A percentile compares a stretch with the other conserved stretches of the same genome.
Conservation (phyloP, 345 rosid genomes). For the Toxicodendron radicans region DNA sequence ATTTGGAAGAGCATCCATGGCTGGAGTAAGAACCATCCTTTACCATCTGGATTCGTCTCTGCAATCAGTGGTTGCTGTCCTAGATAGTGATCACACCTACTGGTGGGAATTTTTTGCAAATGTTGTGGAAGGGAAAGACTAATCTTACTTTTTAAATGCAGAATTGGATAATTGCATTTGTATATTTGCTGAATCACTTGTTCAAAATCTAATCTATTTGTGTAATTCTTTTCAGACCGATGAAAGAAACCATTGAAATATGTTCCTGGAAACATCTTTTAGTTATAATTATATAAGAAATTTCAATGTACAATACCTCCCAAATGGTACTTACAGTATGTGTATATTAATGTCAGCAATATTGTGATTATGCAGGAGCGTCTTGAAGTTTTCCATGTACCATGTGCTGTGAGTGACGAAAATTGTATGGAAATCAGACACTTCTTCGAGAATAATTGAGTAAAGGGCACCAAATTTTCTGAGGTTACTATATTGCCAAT, state of each 20-base stretch:
- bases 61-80: neutral
- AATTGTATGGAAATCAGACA: neutral
- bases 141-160: neutral
- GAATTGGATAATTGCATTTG: neutral
- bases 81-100: neutral
- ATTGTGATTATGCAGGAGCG: neutral
- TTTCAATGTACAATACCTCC: neutral
- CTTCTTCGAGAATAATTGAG: neutral
- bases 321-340: neutral
- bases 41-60: conserved; percentile 9
- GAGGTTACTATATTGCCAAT: too few relatives aligned
- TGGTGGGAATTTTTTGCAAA: conserved; percentile 1
- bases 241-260: neutral
- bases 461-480: neutral
- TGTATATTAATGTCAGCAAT: neutral
- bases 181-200: neutral
- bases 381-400: neutral
- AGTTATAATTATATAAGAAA: neutral
- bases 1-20: neutral
- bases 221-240: neutral
- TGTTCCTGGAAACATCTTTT: neutral
- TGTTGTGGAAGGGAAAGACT: neutral
- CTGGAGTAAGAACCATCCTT: neutral
- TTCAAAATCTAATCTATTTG: neutral
- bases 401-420: neutral